These are phyloP conservation scores for Agarophyton chilense DNA, from an alignment of 23 red algal genomes.

Conservation along the genomic window DNA sequence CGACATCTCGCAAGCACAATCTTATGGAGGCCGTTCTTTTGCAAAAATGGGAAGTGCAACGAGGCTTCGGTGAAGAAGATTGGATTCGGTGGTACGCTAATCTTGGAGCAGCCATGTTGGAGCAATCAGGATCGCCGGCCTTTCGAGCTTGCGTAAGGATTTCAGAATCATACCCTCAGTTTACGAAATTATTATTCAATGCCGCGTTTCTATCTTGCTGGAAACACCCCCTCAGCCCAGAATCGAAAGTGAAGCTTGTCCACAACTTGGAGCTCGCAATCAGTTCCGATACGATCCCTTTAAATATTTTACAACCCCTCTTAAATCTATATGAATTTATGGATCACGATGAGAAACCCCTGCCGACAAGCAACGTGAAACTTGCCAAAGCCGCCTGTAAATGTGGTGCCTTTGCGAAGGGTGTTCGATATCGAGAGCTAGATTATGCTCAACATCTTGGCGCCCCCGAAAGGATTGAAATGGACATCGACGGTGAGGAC, in stretches of 20 bases:
- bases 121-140: slow-evolving; percentile 89
- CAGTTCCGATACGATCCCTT: slow-evolving; percentile 76
- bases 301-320: slow-evolving; percentile 84
- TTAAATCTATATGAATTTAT: slow-evolving; percentile 97
- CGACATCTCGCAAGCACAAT: slow-evolving; percentile 6
- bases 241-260: slow-evolving; percentile 74
- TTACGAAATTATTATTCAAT: slow-evolving; percentile 93
- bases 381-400: slow-evolving; percentile 80
- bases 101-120: slow-evolving; percentile 87
- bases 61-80: slow-evolving; percentile 69
- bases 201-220: slow-evolving; percentile 97
- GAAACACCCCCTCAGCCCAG: slow-evolving; percentile 60
- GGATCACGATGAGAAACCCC: slow-evolving; percentile 98
- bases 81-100: slow-evolving; percentile 89
- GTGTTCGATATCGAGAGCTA: slow-evolving; percentile 87
- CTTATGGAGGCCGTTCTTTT: slow-evolving; percentile 66
- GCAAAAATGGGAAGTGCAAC: slow-evolving; percentile 84
- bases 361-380: slow-evolving; percentile 76
- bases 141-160: slow-evolving; percentile 91
- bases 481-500: slow-evolving; percentile 78
- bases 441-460: slow-evolving; percentile 87
- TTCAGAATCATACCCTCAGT: slow-evolving; percentile 88
- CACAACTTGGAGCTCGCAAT: slow-evolving; percentile 74
- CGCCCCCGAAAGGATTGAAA: slow-evolving; percentile 17
- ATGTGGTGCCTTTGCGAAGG: slow-evolving; percentile 97